Conservation (phyloP, 169 alveolate species). For the Plasmodium cynomolgi region DNA sequence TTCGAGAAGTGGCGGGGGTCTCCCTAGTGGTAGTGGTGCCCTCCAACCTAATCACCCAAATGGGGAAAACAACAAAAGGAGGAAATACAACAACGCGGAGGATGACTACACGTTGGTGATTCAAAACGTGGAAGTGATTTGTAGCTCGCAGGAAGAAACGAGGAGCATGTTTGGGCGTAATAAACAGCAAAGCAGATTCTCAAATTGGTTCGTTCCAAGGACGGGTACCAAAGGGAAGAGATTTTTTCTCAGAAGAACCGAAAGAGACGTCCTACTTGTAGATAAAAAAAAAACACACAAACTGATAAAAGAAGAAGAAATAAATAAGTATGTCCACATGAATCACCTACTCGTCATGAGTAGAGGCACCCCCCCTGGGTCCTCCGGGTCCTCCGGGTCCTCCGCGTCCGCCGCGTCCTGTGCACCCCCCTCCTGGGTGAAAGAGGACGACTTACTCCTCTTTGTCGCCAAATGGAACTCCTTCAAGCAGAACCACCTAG, state of each 20-base stretch:
- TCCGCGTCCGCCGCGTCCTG: not conserved
- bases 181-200: not conserved
- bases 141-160: not conserved
- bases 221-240: not conserved
- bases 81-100: not conserved
- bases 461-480: constrained; percentile 35
- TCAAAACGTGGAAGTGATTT: constrained; percentile 7
- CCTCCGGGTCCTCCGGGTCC: not conserved
- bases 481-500: constrained; percentile 15
- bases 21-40: not conserved
- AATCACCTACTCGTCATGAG: constrained; percentile 36
- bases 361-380: not conserved
- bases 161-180: not conserved
- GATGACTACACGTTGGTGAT: constrained; percentile 29
- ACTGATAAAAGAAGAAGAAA: not conserved
- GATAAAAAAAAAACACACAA: constrained; percentile 1
- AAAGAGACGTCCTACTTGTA: not conserved
- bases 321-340: constrained; percentile 8
- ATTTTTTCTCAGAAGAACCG: constrained; percentile 1
- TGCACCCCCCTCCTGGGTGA: not conserved
- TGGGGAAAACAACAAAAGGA: not conserved
- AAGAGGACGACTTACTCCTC: not conserved
- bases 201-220: not conserved
- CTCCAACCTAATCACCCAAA: not conserved
- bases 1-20: not conserved